A percentile compares a stretch with the other conserved stretches of the same genome.
phyloP scores from a whole-genome alignment of 2,329 filamentous ascomycete genomes.

The Colletotrichum phormii region DNA sequence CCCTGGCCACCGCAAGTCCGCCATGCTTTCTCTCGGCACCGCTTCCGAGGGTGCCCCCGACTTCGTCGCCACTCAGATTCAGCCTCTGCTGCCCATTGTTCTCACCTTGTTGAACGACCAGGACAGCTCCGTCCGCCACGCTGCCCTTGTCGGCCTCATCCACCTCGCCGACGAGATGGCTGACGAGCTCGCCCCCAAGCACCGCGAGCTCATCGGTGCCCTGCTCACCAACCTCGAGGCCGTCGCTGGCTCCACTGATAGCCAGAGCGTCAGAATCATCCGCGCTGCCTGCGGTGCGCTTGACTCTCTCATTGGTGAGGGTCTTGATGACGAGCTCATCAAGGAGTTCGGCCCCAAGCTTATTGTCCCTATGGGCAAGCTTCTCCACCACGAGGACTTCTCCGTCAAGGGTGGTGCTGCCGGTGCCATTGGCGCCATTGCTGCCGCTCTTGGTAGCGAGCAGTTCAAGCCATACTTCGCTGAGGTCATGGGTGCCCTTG shows the following conservation, averaged over 20 bases:
- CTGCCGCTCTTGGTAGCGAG: conserved; percentile 83
- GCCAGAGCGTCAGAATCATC: conserved; percentile 86
- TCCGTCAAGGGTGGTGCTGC: conserved; percentile 92
- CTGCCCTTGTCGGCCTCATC: conserved; percentile 87
- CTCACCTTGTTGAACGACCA: conserved; percentile 85
- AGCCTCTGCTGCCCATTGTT: conserved; percentile 86
- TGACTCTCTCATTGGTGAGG: conserved; percentile 90
- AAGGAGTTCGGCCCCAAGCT: conserved; percentile 84
- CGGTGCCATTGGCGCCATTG: conserved; percentile 90
- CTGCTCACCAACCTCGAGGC: conserved; percentile 91
- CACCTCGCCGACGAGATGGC: conserved; percentile 93
- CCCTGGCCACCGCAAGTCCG: conserved; percentile 86
- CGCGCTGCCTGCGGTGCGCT: conserved; percentile 91
- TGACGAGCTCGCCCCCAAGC: conserved; percentile 88
- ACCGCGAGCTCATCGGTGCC: conserved; percentile 84
- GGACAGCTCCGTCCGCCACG: conserved; percentile 86
- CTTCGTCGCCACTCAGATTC: conserved; percentile 94
- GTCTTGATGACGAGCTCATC: conserved; percentile 84
- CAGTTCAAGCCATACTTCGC: conserved; percentile 93
- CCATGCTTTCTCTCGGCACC: conserved; percentile 91
- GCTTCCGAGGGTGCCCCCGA: conserved; percentile 97
- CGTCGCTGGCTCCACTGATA: conserved; percentile 76
- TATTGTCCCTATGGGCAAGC: conserved; percentile 84
- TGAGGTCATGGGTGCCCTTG: conserved; percentile 89
- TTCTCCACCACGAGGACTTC: conserved; percentile 86